A percentile compares a stretch with the other conserved stretches of the same genome.
Evolutionary conservation across 129 eudicot genomes (phyloP).

Genomic region (Escallonia herrerae): DNA sequence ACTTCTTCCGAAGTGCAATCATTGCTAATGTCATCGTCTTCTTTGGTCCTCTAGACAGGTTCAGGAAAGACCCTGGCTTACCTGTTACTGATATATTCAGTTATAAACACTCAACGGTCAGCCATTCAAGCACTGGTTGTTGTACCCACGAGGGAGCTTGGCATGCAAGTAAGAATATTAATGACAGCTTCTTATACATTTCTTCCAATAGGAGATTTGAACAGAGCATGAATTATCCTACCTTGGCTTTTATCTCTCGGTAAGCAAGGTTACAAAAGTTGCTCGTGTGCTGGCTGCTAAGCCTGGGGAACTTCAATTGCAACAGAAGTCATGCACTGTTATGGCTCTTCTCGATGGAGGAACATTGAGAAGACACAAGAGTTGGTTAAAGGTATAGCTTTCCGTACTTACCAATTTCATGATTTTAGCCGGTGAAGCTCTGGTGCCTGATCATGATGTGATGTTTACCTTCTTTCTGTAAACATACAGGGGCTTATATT

Average conservation of each 20-base stretch:
- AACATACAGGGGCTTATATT: not conserved
- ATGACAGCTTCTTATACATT: not conserved
- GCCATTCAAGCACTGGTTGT: constrained; percentile 83
- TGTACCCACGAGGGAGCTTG: constrained; percentile 95
- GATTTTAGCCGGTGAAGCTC: not conserved
- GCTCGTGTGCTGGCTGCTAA: constrained; percentile 80
- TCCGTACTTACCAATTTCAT: not conserved
- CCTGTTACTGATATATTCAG: constrained; percentile 57
- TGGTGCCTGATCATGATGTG: constrained; percentile 7
- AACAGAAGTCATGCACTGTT: constrained; percentile 58
- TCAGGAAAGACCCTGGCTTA: constrained; percentile 96
- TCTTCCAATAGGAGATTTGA: not conserved
- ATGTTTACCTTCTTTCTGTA: not conserved
- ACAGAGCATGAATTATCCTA: too few species aligned
- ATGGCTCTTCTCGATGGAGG: constrained; percentile 99
- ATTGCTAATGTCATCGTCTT: not conserved
- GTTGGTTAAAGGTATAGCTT: constrained; percentile 74
- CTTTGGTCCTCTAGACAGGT: constrained; percentile 73
- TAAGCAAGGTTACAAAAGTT: constrained; percentile 71
- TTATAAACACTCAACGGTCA: constrained; percentile 60
- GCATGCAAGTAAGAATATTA: constrained; percentile 67
- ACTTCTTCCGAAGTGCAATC: not conserved
- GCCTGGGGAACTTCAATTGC: constrained; percentile 30
- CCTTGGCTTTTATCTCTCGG: constrained; percentile 1
- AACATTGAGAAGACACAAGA: constrained; percentile 78